Evolutionary conservation across 257 asterid species (phyloP), one percentile per base, ranked within the genome.

Genomic region (Scutellaria galericulata): DNA sequence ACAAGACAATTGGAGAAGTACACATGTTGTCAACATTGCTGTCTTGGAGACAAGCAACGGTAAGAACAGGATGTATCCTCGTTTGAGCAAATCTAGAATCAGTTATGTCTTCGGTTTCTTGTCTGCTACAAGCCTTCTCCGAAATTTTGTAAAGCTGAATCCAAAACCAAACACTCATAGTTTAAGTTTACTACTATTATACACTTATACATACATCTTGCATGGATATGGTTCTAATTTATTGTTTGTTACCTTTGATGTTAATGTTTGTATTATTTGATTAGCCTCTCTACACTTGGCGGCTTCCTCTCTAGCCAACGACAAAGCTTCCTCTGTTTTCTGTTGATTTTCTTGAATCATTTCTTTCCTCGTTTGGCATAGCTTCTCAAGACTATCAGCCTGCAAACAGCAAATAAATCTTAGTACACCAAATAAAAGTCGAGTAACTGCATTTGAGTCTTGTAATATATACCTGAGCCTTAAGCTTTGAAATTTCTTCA

Each of bases 301-400:
- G 7, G 78, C 78, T 55, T 65, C 78, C 54, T 64, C 60, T 9
- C 46, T 35, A 0, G 67, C 53, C 5, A 64, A 42, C 2, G 60
- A 64, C 52, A 50, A 13, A 65, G 72, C 72, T 74, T 74, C 71
- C 72, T 64, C 78, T 6, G 46, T 74, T 64, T 54, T 65, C 2
- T 27, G 61, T 45, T 18, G 70, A 12, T 74, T 64, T 55, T 64
- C 78, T 54, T 42, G 66, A 64, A 74, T 74, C 45, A 42, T 45
- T 41, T 27, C 67, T 9, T 55, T 53, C 72, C 59, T 54, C 6
- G 13, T 45, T 42, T 39, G 72, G 22, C 78, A 73, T 10, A 64
- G 58, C 42, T 55, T 47, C 7, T 41, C 59, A 7, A 73, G 66
- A 56, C n/a, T 42, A 31, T 73, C 72, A 44, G 15, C 72, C 78